phyloP scores from a whole-genome alignment of 148 eudicot genomes.

The Heliamphora exappendiculata region DNA sequence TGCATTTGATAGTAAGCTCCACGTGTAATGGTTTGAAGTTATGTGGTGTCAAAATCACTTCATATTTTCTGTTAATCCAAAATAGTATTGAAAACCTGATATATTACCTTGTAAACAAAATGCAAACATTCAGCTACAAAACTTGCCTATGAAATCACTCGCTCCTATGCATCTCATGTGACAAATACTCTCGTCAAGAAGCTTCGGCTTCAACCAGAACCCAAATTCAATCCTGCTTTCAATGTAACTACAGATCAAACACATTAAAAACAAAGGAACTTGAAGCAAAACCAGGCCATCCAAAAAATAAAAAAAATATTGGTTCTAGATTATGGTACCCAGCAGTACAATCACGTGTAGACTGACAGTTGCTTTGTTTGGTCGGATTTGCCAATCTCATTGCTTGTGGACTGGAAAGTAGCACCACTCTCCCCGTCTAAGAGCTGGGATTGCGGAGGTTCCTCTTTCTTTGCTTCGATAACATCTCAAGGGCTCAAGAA shows the following conservation, averaged over 20 bases:
- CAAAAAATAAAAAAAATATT: neutral
- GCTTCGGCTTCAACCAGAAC: neutral
- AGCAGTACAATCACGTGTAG: neutral
- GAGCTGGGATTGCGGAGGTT: conserved; percentile 13
- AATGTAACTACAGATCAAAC: neutral
- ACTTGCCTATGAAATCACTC: too few relatives aligned
- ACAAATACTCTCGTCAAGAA: too few relatives aligned
- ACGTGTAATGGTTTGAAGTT: neutral
- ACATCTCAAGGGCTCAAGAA: conserved; percentile 28
- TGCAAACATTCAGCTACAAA: too few relatives aligned
- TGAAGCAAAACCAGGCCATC: neutral
- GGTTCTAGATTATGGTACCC: neutral
- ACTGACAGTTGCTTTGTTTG: neutral
- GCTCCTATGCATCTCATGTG: neutral
- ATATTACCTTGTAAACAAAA: too few relatives aligned
- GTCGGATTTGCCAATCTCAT: neutral
- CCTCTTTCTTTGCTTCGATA: conserved; percentile 23
- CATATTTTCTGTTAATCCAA: neutral
- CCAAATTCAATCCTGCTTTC: neutral
- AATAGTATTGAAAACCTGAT: too few relatives aligned
- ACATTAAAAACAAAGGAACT: neutral
- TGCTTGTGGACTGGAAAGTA: neutral
- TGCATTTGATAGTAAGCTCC: neutral
- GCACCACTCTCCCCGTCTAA: conserved; percentile 16
- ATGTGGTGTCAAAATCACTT: too few relatives aligned